Evolutionary conservation across 768 basidiomycete genomes (phyloP), one percentile per base, ranked within the genome.

Genomic region (Tylopilus cervinicoccineus): DNA sequence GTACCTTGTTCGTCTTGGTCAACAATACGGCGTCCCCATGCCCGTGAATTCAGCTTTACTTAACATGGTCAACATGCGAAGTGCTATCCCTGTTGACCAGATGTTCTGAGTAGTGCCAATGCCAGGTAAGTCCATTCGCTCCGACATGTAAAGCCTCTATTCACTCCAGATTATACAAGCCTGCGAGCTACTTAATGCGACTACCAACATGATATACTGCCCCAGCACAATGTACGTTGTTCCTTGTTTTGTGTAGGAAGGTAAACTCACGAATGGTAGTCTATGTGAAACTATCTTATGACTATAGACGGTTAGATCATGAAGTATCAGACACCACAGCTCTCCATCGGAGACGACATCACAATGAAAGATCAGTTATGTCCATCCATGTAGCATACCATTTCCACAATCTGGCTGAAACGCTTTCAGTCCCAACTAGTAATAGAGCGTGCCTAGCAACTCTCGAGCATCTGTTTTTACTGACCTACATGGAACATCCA

Each of bases 1-100:
- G 5, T 90, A 93, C 63, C 65, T 98, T 41, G 61, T 82, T 24
- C 67, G 70, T 8, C 68, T 92, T 8, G 94, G 86, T 22, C 56
- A 67, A 39, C 65, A 72, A 32, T 77, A 84, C 55, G 68, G 71
- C 6, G 70, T 93, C 26, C 64, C 68, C 16, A 86, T 83, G 61
- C 80, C 81, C 6, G 72, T 76, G 22, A 87, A 74, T 47, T 63
- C 73, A 2, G 69, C 72, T n/a, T 70, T 90, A 39, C 61, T 75
- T 31, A 70, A 81, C 43, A 70, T 89, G 53, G 69, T 88, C 51
- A 77, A 77, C 57, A 70, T 86, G 74, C 79, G 83, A 43, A 64
- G 65, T 33, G 58, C 64, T 12, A 74, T 86, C 48, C 81, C 85
- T 23, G 17, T 81, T 43, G 80, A 85, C 59, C 73, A 75, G 44